A percentile compares a stretch with the other conserved stretches of the same genome.
These are phyloP conservation scores for Sclerotinia nivalis DNA, from an alignment of 2,329 filamentous ascomycete genomes.

Conservation along the genomic window DNA sequence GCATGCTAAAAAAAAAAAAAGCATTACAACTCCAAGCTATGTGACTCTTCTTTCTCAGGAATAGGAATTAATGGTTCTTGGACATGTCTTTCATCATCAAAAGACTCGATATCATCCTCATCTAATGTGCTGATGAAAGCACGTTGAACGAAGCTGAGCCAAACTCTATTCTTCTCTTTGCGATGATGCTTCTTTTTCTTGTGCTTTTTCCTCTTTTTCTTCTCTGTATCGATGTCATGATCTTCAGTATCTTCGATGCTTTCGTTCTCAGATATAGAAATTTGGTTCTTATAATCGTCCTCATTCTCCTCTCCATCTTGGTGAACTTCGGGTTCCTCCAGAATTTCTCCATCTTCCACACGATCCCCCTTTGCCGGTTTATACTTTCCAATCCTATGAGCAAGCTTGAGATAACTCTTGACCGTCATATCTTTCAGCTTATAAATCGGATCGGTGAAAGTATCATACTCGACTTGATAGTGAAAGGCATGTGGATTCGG, in stretches of 20 bases:
- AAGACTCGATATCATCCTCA: constrained; percentile 58
- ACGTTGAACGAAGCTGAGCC: constrained; percentile 74
- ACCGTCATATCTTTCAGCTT: constrained; percentile 82
- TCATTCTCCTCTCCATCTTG: constrained; percentile 35
- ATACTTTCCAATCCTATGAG: constrained; percentile 70
- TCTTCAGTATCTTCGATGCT: constrained; percentile 38
- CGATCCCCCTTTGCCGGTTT: constrained; percentile 42
- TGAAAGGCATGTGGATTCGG: constrained; percentile 64
- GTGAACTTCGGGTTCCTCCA: constrained; percentile 22
- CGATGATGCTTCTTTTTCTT: constrained; percentile 53
- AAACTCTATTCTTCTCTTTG: constrained; percentile 65
- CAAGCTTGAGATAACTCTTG: constrained; percentile 75
- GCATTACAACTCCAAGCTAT: constrained; percentile 12
- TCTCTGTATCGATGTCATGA: constrained; percentile 38
- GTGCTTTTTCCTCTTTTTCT: constrained; percentile 36
- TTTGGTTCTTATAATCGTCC: constrained; percentile 27
- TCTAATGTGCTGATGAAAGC: constrained; percentile 78
- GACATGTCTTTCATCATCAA: constrained; percentile 22
- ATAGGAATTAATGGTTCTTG: background rate
- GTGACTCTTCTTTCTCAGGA: background rate
- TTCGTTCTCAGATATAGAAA: constrained; percentile 30
- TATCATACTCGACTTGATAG: constrained; percentile 86
- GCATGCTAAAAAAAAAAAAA: constrained; percentile 16
- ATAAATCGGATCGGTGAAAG: constrained; percentile 73
- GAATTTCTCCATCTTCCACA: constrained; percentile 29